Percentiles rank a stretch among this genome's conserved stretches.
These are phyloP conservation scores for Penicillium coffeae DNA, from an alignment of 495 filamentous ascomycete species.

Conservation along the genomic window DNA sequence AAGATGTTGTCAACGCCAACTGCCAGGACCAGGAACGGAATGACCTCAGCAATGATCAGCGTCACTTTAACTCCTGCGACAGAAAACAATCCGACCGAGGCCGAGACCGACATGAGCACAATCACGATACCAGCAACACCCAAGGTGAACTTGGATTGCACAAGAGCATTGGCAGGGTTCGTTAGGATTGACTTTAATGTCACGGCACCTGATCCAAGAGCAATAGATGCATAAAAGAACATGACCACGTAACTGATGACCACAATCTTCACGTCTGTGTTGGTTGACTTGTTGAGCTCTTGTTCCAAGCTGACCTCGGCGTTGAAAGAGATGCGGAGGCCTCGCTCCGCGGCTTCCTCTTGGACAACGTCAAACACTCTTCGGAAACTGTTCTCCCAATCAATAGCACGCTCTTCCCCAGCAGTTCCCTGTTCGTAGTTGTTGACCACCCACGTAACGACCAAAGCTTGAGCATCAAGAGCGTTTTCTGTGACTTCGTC, in stretches of 20 bases:
- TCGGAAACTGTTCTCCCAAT: slow-evolving; percentile 82
- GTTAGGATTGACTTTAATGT: slow-evolving; percentile 67
- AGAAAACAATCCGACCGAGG: slow-evolving; percentile 90
- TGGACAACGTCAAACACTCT: slow-evolving; percentile 66
- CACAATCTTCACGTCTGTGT: slow-evolving; percentile 96
- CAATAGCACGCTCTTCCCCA: slow-evolving; percentile 67
- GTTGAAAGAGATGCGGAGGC: slow-evolving; percentile 85
- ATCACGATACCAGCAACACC: slow-evolving; percentile 90
- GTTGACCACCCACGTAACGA: slow-evolving; percentile 94
- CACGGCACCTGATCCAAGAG: slow-evolving; percentile 81
- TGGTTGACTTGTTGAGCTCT: slow-evolving; percentile 91
- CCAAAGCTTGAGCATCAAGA: slow-evolving; percentile 72
- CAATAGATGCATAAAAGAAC: slow-evolving; percentile 94
- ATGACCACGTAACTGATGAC: slow-evolving; percentile 97
- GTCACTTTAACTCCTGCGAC: slow-evolving; percentile 87
- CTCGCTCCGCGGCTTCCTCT: slow-evolving; percentile 71
- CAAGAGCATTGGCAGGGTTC: slow-evolving; percentile 77
- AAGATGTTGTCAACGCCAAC: slow-evolving; percentile 99
- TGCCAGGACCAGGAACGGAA: slow-evolving; percentile 92
- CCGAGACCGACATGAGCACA: slow-evolving; percentile 93
- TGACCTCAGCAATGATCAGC: slow-evolving; percentile 96
- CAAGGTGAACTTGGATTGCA: slow-evolving; percentile 93
- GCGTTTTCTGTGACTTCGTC: slow-evolving; percentile 56
- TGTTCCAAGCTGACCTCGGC: slow-evolving; percentile 91
- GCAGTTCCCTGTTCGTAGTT: slow-evolving; percentile 72